Base-by-base conservation (phyloP, 2,329 filamentous ascomycete genomes). In the Alternaria sp. region DNA sequence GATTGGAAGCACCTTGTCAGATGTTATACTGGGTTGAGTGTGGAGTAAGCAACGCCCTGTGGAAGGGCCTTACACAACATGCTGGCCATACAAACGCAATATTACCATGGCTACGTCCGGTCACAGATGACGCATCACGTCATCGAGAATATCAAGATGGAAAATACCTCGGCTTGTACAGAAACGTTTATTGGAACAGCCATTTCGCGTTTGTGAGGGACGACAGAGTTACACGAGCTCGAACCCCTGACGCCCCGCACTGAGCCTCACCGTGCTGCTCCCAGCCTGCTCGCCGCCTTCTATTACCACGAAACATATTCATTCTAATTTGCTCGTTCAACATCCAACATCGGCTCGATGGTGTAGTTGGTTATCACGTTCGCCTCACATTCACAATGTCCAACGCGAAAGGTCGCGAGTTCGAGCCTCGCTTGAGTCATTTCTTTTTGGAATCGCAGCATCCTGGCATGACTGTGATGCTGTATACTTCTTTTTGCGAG, bases 311-410 rank as follows among this genome's bases (percentile, higher is more conserved):
- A 6, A 3, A 22, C 43, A 51, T 57, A 57, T 14, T 22, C 0
- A 11, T 11, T 10, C 14, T 41, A 43, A 25, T 34, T 40, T 52
- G 3, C 8, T 27, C 50, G 14, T 4, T 30, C 18, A 10, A 3
- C 32, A 57, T 59, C 6, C 5, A 49, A 43, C 16, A 54, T 27
- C 43, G 65, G 67, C 62, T 68, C 59, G 64, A 56, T 70, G 68
- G 68, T 70, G 68, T 70, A 70, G 68, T 67, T 70, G 68, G 68
- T 70, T 66, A 70, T 70, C 68, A 70, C 68, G 66, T 70, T 67
- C 66, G 66, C 68, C 68, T 70, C 68, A 70, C 68, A 70, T 38
- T n/a, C 7, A 36, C 5, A 36, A 6, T 28, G 9, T 3, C 16
- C 12, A 5, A 14, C 68, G 68, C 68, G 68, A 69, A 70, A 70